Evolutionary conservation across 164 flowering plant genomes (phyloP).

Genomic region (Houttuynia cordata): DNA sequence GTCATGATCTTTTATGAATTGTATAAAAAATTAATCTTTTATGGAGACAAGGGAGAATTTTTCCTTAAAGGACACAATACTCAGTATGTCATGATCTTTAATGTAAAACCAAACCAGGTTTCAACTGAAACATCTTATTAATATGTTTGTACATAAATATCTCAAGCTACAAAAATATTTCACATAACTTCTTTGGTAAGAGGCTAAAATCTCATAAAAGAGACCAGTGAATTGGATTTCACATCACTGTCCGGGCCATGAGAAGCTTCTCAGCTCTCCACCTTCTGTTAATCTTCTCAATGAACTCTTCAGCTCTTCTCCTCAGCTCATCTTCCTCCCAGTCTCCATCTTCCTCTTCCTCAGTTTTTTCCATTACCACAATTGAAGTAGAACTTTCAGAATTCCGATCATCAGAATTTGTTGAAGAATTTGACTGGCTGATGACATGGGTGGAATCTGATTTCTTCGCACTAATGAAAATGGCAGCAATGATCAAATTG

Average conservation of each 20-base stretch:
- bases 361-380: neutral
- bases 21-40: too few relatives aligned
- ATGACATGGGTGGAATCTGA: constrained; percentile 4
- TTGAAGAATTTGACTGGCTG: neutral
- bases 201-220: too few relatives aligned
- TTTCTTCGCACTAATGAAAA: constrained; percentile 24
- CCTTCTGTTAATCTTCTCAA: constrained; percentile 35
- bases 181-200: constrained; percentile 1
- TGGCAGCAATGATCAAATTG: constrained; percentile 40
- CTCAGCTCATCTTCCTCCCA: constrained; percentile 33
- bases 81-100: too few relatives aligned
- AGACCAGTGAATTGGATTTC: neutral
- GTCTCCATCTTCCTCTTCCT: constrained; percentile 5
- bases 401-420: neutral
- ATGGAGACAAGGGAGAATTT: too few relatives aligned
- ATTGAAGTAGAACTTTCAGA: neutral
- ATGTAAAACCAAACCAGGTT: too few relatives aligned
- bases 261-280: constrained; percentile 34
- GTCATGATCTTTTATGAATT: too few relatives aligned
- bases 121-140: too few relatives aligned
- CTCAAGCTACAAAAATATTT: neutral
- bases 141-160: neutral
- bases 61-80: too few relatives aligned
- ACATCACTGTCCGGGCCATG: neutral
- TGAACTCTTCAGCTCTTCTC: constrained; percentile 48